Base-by-base conservation (phyloP, 2,329 filamentous ascomycete species). In the Diaporthe sp. region DNA sequence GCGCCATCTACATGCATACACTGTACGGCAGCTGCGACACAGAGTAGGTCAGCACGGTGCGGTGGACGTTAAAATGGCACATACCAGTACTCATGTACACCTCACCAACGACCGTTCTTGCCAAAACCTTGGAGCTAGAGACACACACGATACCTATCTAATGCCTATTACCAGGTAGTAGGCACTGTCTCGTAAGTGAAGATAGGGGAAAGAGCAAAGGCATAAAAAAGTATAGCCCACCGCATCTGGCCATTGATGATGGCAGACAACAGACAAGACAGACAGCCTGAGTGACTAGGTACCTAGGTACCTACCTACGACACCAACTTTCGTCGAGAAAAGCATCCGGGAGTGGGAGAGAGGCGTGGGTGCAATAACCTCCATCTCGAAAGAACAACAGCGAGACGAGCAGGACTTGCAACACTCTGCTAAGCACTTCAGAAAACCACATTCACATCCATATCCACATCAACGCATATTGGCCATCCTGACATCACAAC, bases 401-500 rank as follows among this genome's bases (percentile, higher is more conserved):
- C 53, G 4, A n/a, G 61, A 8, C 44, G 28, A 68, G n/a, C 31
- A 53, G 39, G 31, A 68, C 25, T 25, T 53, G 57, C 34, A 60
- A 60, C 34, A 42, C 22, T 22, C 34, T 25, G 57, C 57, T 42
- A 39, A n/a, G 31, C 34, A 60, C 57, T n/a, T n/a, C 44, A 34
- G 31, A 68, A 17, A 44, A 44, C 42, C 25, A 65, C 42, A 61
- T 31, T 6, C 25, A 39, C 39, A 31, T 37, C 37, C 58, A 61
- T n/a, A 61, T 12, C 37, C 58, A 61, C 37, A 61, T 12, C 37
- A 15, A 17, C 17, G n/a, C 28, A 20, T 63, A 44, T 25, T 34
- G 25, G 25, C 28, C 28, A 13, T 49, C 42, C 34, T 55, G 49
- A 28, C 49, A 65, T 72, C 25, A 73, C 60, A 39, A 53, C 58